Base-by-base conservation (phyloP, 129 eudicot genomes). In the Lactuca sativa region DNA sequence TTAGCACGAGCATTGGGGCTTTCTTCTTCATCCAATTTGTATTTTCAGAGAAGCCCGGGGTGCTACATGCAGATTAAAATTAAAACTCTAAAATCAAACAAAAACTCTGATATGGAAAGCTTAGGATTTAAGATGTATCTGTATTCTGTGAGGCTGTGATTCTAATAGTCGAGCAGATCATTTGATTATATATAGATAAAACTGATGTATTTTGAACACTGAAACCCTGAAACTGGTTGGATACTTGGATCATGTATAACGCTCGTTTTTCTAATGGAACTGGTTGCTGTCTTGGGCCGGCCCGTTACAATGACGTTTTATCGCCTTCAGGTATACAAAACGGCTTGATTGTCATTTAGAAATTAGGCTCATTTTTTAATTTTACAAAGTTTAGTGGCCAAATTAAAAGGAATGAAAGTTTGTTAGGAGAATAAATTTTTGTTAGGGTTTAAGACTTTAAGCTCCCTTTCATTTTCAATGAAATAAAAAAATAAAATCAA, bases 11-110 rank as follows among this genome's bases (percentile, higher is more conserved):
- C 30, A 25, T 25, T 25, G 30, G 30, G 30, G 30, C 30, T 25
- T 25, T 25, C 30, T 25, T 77, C 92, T 56, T 83, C 92, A 86
- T 43, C 1, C 21, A 9, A 3, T 58, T 0, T 10, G 16, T 25
- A 5, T 54, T 8, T 34, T 86, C 92, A 56, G 92, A 86, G 62
- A 70, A 83, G 92, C 92, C 92, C 92, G 92, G 92, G 90, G 76
- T 75, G 86, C 87, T 59, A 58, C 85, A 74, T 82, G 90, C 90
- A 36, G n/a, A 13, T 32, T 51, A 25, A 51, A 51, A 13, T 32
- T 51, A 25, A 51, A 51, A 51, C 25, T 3, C 4, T 12, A 21
- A 6, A 33, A 30, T 6, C n/a, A 6, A 5, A 34, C 6, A 4
- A 14, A 2, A 4, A 1, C 47, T 34, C 5, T 15, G 17, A 8